These are phyloP conservation scores for Galeopsis tetrahit DNA, from an alignment of 257 asterid species.

Conservation along the genomic window DNA sequence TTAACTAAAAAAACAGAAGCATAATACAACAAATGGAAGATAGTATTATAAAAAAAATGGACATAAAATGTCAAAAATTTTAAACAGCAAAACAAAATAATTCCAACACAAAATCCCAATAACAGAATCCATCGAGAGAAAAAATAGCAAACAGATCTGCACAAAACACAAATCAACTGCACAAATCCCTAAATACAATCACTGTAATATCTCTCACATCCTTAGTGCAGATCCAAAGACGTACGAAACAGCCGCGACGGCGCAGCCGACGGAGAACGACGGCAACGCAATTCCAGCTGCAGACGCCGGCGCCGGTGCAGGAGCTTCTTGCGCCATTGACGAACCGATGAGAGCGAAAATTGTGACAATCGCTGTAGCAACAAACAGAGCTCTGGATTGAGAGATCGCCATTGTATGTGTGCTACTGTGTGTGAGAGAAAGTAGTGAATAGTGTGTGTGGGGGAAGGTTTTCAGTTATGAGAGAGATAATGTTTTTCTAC, in stretches of 20 bases:
- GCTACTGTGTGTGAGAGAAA: constrained; percentile 10
- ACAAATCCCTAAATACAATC: constrained; percentile 29
- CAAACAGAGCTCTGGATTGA: constrained; percentile 29
- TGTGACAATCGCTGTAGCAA: constrained; percentile 35
- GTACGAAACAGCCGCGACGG: constrained; percentile 42
- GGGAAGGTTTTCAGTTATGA: neutral
- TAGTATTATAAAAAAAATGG: constrained; percentile 11
- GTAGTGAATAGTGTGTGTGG: neutral
- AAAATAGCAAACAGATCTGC: constrained; percentile 29
- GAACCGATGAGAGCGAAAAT: constrained; percentile 46
- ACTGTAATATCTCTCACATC: constrained; percentile 38
- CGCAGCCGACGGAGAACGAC: constrained; percentile 42
- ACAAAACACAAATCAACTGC: constrained; percentile 29
- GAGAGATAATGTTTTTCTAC: neutral
- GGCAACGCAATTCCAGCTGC: constrained; percentile 48
- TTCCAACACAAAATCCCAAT: constrained; percentile 1
- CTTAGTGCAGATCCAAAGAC: constrained; percentile 50
- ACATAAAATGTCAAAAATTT: constrained; percentile 8
- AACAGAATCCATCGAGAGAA: neutral
- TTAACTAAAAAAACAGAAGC: neutral
- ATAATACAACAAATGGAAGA: neutral
- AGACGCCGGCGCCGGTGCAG: constrained; percentile 55
- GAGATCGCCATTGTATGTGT: constrained; percentile 47
- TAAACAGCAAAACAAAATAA: neutral
- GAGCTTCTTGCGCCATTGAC: constrained; percentile 44